Base-by-base conservation (phyloP, 805 yeast genomes). In the Spencermartinsiella europaea region DNA sequence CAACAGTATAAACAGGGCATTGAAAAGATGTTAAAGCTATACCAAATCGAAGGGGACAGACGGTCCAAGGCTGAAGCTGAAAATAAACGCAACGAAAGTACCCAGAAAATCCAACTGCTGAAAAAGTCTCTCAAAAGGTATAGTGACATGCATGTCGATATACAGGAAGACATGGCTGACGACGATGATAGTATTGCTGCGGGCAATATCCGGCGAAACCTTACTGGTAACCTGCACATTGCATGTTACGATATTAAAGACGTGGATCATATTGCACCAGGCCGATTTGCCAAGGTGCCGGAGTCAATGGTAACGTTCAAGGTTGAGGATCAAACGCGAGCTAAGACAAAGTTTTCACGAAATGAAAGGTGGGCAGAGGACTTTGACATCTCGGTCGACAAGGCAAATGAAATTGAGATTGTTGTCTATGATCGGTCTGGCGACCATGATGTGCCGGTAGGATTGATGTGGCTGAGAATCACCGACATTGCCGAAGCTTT, bases 401-500 rank as follows among this genome's bases (percentile, higher is more conserved):
- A 83, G 63, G 96, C 96, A 21, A 87, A 91, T 60, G 99, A 93
- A 67, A 75, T 90, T 38, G 96, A 90, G 59, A 72, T 93, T 48
- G 79, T 90, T 1, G 87, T 93, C 3, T 89, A 83, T 64, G 99
- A 93, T 63, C 83, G 81, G 56, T 70, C 75, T 10, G 85, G 85
- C 34, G 79, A 73, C 48, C 76, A 72, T 42, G 69, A 75, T 49
- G 79, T 83, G 5, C 98, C 99, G 0, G 96, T 93, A 5, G 99
- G 95, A 5, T 74, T 93, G 34, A 79, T 85, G 57, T 93, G 99
- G 99, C 74, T 91, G 21, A 76, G 91, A 33, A 72, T 93, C 22
- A 81, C 95, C 2, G 99, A 93, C 65, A 77, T 93, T 37, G 89
- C 95, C 0, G 99, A 93, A 69, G 98, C 93, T 56, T 76, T 91